These are phyloP conservation scores for Zasmidium cellare DNA, from an alignment of 2,329 filamentous ascomycete species.

Conservation along the genomic window DNA sequence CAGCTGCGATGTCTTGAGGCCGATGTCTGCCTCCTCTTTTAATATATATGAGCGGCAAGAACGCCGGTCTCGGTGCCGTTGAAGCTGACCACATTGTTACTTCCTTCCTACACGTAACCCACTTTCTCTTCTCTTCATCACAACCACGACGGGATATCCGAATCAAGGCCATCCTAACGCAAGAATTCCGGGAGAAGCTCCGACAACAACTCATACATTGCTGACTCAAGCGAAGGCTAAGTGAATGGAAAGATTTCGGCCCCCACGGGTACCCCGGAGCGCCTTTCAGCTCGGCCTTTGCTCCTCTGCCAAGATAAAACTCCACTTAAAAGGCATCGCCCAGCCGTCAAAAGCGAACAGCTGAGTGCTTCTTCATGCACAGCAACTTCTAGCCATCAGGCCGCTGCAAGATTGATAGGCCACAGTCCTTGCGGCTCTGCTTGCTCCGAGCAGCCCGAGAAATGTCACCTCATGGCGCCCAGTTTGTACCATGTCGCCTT, in stretches of 20 bases:
- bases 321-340: background rate
- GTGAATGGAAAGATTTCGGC: background rate
- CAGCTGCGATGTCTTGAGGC: too few species aligned
- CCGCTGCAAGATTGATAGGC: background rate
- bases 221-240: background rate
- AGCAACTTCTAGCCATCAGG: background rate
- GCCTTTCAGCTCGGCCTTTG: background rate
- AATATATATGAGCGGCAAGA: too few species aligned
- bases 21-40: too few species aligned
- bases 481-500: background rate
- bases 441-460: background rate
- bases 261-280: background rate
- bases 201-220: background rate
- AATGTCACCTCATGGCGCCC: slow-evolving; percentile 2
- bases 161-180: background rate
- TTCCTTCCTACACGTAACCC: background rate
- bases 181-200: background rate
- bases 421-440: background rate
- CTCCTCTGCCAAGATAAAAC: background rate
- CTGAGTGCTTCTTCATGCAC: background rate
- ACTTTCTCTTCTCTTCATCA: background rate
- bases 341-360: background rate
- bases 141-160: background rate
- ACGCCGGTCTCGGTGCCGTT: too few species aligned
- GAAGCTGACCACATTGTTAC: too few species aligned